These are phyloP conservation scores for Phlyctochytrium bullatum DNA, from an alignment of 192 early-diverging fungal genomes.

Conservation along the genomic window DNA sequence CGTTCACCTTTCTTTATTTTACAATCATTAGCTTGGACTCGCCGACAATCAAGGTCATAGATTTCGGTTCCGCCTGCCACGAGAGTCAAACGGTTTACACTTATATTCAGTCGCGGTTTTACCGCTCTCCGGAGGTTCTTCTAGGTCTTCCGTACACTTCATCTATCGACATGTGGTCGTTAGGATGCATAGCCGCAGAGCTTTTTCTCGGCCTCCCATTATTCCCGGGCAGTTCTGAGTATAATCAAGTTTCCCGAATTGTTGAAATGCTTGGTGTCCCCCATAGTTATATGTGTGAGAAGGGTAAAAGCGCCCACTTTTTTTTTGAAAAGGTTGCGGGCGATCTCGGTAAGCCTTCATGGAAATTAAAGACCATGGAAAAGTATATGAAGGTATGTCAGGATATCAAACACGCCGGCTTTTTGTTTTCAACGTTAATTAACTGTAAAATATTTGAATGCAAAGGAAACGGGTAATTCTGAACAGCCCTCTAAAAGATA, in stretches of 20 bases:
- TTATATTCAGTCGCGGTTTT: conserved; percentile 98
- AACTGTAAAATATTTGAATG: conserved; percentile 6
- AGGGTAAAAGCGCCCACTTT: conserved; percentile 79
- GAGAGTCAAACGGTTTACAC: conserved; percentile 94
- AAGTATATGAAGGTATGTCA: conserved; percentile 63
- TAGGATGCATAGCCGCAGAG: conserved; percentile 97
- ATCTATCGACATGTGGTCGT: conserved; percentile 98
- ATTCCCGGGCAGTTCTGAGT: conserved; percentile 94
- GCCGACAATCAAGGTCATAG: conserved; percentile 95
- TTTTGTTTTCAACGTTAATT: background rate
- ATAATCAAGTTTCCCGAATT: conserved; percentile 92
- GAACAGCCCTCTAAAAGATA: conserved; percentile 94
- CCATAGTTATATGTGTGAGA: conserved; percentile 90
- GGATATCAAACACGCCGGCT: background rate
- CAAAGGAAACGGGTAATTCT: conserved; percentile 70
- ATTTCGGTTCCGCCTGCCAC: conserved; percentile 97
- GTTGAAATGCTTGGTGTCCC: conserved; percentile 91
- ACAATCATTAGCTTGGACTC: conserved; percentile 85
- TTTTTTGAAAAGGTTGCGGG: conserved; percentile 80
- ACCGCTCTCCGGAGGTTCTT: conserved; percentile 92
- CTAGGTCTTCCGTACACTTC: conserved; percentile 90
- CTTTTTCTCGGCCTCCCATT: conserved; percentile 92
- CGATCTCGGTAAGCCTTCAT: conserved; percentile 52
- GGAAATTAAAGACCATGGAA: conserved; percentile 75
- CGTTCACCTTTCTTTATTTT: conserved; percentile 5